Percentiles rank a stretch among this genome's conserved stretches.
Conservation (phyloP, 805 yeast genomes). For the Teunomyces tritomae region DNA sequence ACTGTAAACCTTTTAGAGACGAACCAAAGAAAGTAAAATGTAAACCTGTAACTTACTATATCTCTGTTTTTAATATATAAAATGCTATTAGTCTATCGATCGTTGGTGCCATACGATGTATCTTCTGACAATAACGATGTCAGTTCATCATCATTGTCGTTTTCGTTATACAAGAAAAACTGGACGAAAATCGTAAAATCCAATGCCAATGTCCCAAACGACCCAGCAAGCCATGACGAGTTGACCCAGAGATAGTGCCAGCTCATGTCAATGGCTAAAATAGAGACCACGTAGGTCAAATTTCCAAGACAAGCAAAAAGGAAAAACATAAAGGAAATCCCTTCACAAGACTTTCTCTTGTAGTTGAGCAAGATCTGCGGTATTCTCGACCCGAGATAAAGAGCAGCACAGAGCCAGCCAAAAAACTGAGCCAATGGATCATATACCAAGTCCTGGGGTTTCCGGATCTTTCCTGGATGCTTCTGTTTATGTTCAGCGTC, state of each 20-base stretch:
- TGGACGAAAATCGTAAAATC: constrained; percentile 85
- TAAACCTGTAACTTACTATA: not conserved
- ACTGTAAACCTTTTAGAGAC: too few species aligned
- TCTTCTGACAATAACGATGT: constrained; percentile 5
- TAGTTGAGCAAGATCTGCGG: constrained; percentile 89
- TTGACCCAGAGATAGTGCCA: constrained; percentile 72
- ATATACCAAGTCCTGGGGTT: constrained; percentile 51
- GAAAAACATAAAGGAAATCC: constrained; percentile 89
- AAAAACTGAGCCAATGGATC: constrained; percentile 82
- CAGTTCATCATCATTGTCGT: constrained; percentile 11
- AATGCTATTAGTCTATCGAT: not conserved
- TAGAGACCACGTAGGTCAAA: constrained; percentile 83
- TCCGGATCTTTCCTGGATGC: constrained; percentile 24
- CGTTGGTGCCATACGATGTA: not conserved
- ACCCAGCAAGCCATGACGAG: constrained; percentile 90
- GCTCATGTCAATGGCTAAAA: constrained; percentile 71
- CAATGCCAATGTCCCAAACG: constrained; percentile 78
- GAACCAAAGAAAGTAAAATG: too few species aligned
- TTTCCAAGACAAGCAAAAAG: constrained; percentile 95
- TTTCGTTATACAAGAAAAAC: constrained; percentile 70
- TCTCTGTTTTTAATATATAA: not conserved
- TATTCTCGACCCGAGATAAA: constrained; percentile 82
- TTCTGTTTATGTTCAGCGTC: constrained; percentile 36
- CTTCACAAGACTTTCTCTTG: constrained; percentile 89
- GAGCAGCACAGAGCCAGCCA: constrained; percentile 75